These are phyloP conservation scores for Yarrowia divulgata DNA, from an alignment of 805 yeast genomes.

Conservation along the genomic window DNA sequence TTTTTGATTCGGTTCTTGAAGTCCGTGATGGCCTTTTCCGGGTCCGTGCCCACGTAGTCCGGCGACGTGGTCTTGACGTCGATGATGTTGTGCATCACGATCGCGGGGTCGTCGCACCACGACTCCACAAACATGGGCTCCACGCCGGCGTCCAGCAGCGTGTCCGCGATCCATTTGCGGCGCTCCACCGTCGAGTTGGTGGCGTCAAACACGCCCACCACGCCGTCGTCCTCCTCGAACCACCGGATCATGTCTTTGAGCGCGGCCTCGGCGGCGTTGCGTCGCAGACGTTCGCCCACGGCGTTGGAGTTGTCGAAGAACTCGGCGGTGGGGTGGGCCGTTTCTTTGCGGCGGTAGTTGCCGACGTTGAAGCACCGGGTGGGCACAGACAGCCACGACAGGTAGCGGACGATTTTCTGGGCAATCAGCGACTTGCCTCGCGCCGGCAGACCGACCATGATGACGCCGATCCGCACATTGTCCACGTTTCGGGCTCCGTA, in stretches of 20 bases:
- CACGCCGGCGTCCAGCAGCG: constrained; percentile 59
- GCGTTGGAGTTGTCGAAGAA: constrained; percentile 75
- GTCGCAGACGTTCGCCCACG: constrained; percentile 68
- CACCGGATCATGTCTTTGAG: constrained; percentile 82
- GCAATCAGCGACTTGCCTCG: constrained; percentile 95
- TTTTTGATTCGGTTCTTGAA: constrained; percentile 73
- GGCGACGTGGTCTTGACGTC: constrained; percentile 91
- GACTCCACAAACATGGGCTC: constrained; percentile 94
- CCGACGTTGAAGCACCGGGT: constrained; percentile 93
- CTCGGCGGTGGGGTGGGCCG: constrained; percentile 72
- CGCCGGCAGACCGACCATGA: constrained; percentile 56
- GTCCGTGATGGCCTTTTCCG: constrained; percentile 75
- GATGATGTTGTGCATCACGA: constrained; percentile 76
- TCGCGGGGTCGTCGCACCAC: constrained; percentile 82
- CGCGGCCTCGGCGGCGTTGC: constrained; percentile 74
- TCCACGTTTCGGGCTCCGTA: constrained; percentile 38
- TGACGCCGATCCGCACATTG: constrained; percentile 45
- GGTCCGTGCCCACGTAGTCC: constrained; percentile 72
- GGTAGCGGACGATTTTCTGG: constrained; percentile 87
- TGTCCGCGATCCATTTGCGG: constrained; percentile 64
- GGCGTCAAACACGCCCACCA: constrained; percentile 93
- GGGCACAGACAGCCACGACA: constrained; percentile 88
- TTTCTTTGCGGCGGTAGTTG: constrained; percentile 71
- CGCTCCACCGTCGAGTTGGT: constrained; percentile 83
- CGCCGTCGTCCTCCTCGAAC: constrained; percentile 81